phyloP scores from a whole-genome alignment of 2,329 filamentous ascomycete species.

The Diplodia mutila region DNA sequence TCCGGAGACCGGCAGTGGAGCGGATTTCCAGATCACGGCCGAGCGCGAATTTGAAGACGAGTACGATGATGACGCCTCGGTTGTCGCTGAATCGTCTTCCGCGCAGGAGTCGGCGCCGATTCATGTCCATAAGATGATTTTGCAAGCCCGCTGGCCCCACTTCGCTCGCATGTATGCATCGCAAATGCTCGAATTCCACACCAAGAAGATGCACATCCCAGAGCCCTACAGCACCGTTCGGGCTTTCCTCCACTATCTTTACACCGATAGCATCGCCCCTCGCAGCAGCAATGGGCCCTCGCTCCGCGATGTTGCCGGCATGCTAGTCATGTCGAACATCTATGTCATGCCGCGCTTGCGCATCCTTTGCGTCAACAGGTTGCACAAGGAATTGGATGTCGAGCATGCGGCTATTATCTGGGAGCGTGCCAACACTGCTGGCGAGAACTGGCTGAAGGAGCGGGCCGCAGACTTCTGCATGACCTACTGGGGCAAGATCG shows the following conservation, averaged over 20 bases:
- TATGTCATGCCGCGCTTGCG: conserved; percentile 96
- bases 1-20: conserved; percentile 81
- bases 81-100: conserved; percentile 36
- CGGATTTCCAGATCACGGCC: conserved; percentile 90
- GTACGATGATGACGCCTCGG: conserved; percentile 64
- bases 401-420: conserved; percentile 95
- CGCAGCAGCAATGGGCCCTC: conserved; percentile 53
- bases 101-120: conserved; percentile 64
- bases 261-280: conserved; percentile 82
- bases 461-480: conserved; percentile 87
- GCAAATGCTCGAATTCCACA: conserved; percentile 97
- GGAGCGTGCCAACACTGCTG: conserved; percentile 88
- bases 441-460: conserved; percentile 90
- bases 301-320: conserved; percentile 84
- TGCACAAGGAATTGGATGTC: conserved; percentile 89
- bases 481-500: conserved; percentile 91
- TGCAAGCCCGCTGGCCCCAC: conserved; percentile 95
- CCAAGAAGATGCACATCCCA: conserved; percentile 95
- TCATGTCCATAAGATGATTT: conserved; percentile 91
- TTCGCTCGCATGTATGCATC: conserved; percentile 89
- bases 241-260: conserved; percentile 93
- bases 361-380: conserved; percentile 84
- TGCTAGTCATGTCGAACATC: conserved; percentile 96
- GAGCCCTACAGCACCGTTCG: conserved; percentile 94
- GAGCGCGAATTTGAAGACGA: conserved; percentile 74